These are phyloP conservation scores for Myxozyma lipomycoides DNA, from an alignment of 805 yeast genomes.

Conservation along the genomic window DNA sequence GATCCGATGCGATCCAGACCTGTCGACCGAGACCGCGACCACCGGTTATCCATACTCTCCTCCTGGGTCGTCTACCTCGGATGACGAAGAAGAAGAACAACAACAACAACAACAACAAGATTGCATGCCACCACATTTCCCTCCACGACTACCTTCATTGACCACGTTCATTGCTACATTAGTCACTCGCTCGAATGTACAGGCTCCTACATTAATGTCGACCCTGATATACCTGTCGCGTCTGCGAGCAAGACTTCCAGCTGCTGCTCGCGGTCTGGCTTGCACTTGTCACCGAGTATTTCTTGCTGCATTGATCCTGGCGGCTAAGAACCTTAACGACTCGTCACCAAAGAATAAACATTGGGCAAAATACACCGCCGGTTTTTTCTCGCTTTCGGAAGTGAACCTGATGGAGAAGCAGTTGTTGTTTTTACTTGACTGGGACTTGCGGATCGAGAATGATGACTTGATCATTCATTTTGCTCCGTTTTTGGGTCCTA, in stretches of 20 bases:
- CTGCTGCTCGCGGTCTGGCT: conserved; percentile 80
- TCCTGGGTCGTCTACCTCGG: conserved; percentile 40
- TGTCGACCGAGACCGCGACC: conserved; percentile 26
- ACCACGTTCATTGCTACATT: conserved; percentile 65
- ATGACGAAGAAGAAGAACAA: not conserved
- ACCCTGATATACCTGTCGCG: conserved; percentile 78
- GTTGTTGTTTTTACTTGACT: conserved; percentile 71
- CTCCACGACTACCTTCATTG: conserved; percentile 44
- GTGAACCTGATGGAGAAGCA: conserved; percentile 91
- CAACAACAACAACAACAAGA: no score
- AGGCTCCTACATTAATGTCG: conserved; percentile 92
- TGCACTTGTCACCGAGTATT: conserved; percentile 92
- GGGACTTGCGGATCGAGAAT: conserved; percentile 73
- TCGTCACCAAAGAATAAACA: conserved; percentile 93
- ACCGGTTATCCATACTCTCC: conserved; percentile 39
- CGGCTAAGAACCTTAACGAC: conserved; percentile 92
- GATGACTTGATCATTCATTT: conserved; percentile 66
- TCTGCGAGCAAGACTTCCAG: conserved; percentile 71
- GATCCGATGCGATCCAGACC: conserved; percentile 38
- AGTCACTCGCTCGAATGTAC: conserved; percentile 81
- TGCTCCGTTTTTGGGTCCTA: conserved; percentile 70
- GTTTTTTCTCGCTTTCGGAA: conserved; percentile 68
- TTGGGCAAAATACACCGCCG: conserved; percentile 92
- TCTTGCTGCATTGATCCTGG: conserved; percentile 78
- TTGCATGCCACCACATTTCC: not conserved